Base-by-base conservation (phyloP, 2,329 filamentous ascomycete species). In the Ascochyta viciae-villosae region DNA sequence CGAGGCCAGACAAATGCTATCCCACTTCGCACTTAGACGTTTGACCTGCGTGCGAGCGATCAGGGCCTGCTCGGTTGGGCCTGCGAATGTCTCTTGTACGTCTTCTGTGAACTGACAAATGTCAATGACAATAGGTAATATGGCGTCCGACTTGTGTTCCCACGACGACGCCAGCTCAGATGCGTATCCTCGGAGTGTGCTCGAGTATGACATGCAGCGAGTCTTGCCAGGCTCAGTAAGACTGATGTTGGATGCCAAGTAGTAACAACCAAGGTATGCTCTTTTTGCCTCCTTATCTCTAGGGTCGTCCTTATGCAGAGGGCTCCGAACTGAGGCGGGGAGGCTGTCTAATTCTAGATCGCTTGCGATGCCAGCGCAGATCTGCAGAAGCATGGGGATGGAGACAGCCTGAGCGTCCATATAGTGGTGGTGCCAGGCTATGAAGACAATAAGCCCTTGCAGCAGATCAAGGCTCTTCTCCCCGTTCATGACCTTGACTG, bases 341-440 rank as follows among this genome's bases (percentile, higher is more conserved):
- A 72, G 58, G 13, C 54, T 67, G 44, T 75, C 72, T 27, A 75
- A 54, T 8, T 66, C 65, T 12, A 75, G 53, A 45, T 74, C 73
- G 31, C 63, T 60, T 29, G 70, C 70, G 19, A 75, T 69, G 41
- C 71, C 71, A 22, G 72, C 54, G 43, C 69, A 74, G 6, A 75
- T 58, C 40, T 74, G 73, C 6, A 74, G 59, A 29, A 75, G 67
- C 62, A 73, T 68, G 13, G 69, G 66, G 31, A 74, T 66, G 1
- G 72, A 74, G 27, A 73, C 63, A 7, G 71, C 69, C 29, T 74
- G 66, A 24, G 66, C 49, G 42, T 75, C 71, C 71, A 74, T 74
- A 38, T 74, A 75, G 44, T 72, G 72, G 29, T 75, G 72, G 34
- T 75, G 72, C 73, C 73, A 75, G 4, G 73, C 73, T 46, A 74